Base-by-base conservation (phyloP, 371 early-diverging fungal species). In the Paramicrosporidium saccamoebae region DNA sequence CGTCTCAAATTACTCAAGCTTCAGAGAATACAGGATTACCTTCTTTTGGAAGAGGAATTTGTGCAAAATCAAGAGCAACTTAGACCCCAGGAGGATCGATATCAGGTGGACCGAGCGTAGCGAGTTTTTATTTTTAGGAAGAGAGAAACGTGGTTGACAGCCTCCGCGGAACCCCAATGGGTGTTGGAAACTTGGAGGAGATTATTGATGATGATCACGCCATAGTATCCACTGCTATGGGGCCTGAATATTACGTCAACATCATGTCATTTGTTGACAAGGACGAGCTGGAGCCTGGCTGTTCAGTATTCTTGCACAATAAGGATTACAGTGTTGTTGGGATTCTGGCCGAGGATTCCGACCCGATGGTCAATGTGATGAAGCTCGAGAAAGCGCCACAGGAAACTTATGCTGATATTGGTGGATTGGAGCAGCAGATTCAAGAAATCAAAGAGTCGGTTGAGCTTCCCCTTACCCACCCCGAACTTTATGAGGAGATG, bases 381-480 rank as follows among this genome's bases (percentile, higher is more conserved):
- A 99, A 95, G 48, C 50, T 99, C 10, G 99, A 98, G 31, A 99
- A 97, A 44, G 98, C 95, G 9, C 99, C 99, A 2, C 72, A 90
- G 7, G 92, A 90, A 42, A 84, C 96, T 5, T 99, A 99, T 39
- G 94, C 82, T 3, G 92, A 92, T 44, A 77, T 99, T 29, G 99
- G 99, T 42, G 99, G 99, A 34, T 49, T 98, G 22, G 97, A 95
- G 31, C 49, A 62, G 34, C 98, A 99, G 52, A 86, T 98, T 24
- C 90, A 95, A 50, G 98, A 99, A 47, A 99, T 99, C 39, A 97
- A 94, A 55, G 99, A 98, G 48, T 73, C 84, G 12, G 96, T 99
- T 6, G 98, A 99, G 46, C 55, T 99, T 27, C 99, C 99, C 5
- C 50, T 99, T 23, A 96, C 92, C 14, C 95, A 97, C 48, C 98